These are phyloP conservation scores for Waltiozyma sp. DNA, from an alignment of 1,139 yeast genomes.

Conservation along the genomic window DNA sequence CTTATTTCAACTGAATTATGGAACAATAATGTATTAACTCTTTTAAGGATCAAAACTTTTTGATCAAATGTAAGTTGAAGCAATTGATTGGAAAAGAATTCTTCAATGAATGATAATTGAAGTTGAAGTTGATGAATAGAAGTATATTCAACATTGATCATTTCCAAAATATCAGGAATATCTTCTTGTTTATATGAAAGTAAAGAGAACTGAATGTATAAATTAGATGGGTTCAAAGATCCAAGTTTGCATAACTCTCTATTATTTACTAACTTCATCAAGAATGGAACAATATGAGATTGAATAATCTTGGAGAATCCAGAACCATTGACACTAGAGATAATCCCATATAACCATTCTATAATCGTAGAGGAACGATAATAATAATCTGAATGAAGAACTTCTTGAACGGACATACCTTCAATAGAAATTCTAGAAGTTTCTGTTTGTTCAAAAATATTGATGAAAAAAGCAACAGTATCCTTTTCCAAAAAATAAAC, in stretches of 20 bases:
- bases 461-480: slow-evolving; percentile 21
- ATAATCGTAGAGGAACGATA: slow-evolving; percentile 24
- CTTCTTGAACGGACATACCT: slow-evolving; percentile 22
- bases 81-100: slow-evolving; percentile 63
- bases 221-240: slow-evolving; percentile 42
- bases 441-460: slow-evolving; percentile 34
- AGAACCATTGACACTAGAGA: slow-evolving; percentile 18
- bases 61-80: slow-evolving; percentile 42
- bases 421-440: slow-evolving; percentile 29
- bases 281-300: slow-evolving; percentile 54
- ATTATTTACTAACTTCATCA: slow-evolving; percentile 53
- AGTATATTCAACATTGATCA: slow-evolving; percentile 37
- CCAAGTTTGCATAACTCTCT: slow-evolving; percentile 80
- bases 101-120: slow-evolving; percentile 61
- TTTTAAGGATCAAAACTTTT: slow-evolving; percentile 37
- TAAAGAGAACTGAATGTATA: slow-evolving; percentile 41
- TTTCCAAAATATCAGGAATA: slow-evolving; percentile 35
- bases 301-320: slow-evolving; percentile 30
- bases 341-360: slow-evolving; percentile 17
- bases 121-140: slow-evolving; percentile 63
- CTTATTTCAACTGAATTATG: slow-evolving; percentile 61
- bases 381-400: slow-evolving; percentile 26
- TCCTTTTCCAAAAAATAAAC: slow-evolving; percentile 20
- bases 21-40: slow-evolving; percentile 48
- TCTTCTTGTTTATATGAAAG: slow-evolving; percentile 39